These are phyloP conservation scores for Scedosporium apiospermum DNA, from an alignment of 2,329 filamentous ascomycete genomes.

Conservation along the genomic window DNA sequence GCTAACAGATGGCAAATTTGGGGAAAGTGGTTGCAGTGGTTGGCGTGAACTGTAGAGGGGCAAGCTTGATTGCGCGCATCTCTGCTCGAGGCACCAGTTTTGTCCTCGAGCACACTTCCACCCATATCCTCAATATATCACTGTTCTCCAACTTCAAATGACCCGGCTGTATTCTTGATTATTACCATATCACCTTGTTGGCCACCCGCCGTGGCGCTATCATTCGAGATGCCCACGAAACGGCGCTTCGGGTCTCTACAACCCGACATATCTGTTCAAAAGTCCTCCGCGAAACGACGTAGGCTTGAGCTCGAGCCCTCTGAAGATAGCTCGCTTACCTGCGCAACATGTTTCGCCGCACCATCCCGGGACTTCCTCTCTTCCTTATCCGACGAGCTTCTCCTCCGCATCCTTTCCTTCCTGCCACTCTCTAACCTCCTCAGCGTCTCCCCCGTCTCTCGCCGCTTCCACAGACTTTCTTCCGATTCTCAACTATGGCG, in stretches of 20 bases:
- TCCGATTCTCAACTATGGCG: slow-evolving; percentile 88
- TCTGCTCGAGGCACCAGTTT: neutral
- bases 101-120: neutral
- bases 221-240: neutral
- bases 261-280: neutral
- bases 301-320: neutral
- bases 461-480: slow-evolving; percentile 61
- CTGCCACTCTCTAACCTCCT: slow-evolving; percentile 63
- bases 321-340: neutral
- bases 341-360: neutral
- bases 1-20: neutral
- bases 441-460: slow-evolving; percentile 55
- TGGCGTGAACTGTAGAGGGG: neutral
- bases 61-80: neutral
- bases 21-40: neutral
- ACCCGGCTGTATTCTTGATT: neutral
- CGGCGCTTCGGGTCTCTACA: neutral
- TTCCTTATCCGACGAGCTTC: slow-evolving; percentile 73
- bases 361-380: slow-evolving; percentile 51
- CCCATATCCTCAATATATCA: neutral
- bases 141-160: neutral
- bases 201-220: neutral
- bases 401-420: slow-evolving; percentile 73
- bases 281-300: neutral
- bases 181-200: neutral